These are phyloP conservation scores for Parietichytrium sp. DNA, from an alignment of 108 stramenopile species.

Conservation along the genomic window DNA sequence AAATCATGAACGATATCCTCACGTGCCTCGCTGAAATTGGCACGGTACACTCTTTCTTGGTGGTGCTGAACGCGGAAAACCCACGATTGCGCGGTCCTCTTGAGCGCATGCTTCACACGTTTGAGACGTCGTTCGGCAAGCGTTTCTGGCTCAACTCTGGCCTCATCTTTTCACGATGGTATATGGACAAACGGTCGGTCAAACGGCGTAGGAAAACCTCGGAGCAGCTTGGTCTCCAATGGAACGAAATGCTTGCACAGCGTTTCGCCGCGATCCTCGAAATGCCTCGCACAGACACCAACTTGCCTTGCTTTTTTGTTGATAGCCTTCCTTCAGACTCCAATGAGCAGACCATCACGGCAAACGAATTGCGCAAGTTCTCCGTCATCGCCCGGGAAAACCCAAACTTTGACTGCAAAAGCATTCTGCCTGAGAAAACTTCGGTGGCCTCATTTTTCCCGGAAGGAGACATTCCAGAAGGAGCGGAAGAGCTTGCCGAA, in stretches of 20 bases:
- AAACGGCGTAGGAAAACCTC: not conserved
- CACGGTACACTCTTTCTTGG: not conserved
- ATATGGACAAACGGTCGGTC: not conserved
- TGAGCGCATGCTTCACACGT: not conserved
- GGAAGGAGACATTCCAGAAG: not conserved
- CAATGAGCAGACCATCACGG: not conserved
- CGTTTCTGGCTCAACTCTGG: not conserved
- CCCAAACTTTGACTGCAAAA: not conserved
- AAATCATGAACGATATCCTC: not conserved
- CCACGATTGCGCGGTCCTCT: not conserved
- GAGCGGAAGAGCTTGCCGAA: not conserved
- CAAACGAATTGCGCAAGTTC: not conserved
- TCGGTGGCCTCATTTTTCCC: not conserved
- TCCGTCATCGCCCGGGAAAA: not conserved
- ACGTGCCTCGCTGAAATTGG: not conserved
- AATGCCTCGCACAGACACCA: not conserved
- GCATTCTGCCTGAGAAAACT: not conserved
- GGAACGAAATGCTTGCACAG: not conserved
- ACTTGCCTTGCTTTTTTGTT: not conserved
- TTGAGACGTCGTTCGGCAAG: not conserved
- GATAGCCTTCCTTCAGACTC: not conserved
- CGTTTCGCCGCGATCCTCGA: not conserved
- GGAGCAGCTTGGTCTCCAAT: not conserved
- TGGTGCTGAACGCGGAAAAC: not conserved
- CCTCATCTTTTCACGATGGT: not conserved